Conservation (phyloP, 805 yeast genomes). For the Kodamaea leandrae region DNA sequence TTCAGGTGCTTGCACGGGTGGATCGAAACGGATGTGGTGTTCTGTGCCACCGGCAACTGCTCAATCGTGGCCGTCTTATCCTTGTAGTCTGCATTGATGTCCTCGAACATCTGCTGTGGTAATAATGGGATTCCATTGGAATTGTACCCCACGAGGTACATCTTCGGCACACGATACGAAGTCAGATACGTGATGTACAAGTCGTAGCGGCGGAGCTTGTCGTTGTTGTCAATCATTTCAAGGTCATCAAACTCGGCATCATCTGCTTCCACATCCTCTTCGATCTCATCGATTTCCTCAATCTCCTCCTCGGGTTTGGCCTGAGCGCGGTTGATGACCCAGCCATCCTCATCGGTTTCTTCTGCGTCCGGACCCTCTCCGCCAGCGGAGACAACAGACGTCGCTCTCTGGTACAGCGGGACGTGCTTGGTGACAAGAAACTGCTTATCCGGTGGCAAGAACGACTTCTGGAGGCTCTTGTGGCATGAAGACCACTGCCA, state of each 20-base stretch:
- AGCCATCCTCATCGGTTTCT: conserved; percentile 49
- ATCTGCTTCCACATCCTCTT: conserved; percentile 5
- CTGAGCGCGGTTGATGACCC: conserved; percentile 40
- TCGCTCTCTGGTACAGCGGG: conserved; percentile 77
- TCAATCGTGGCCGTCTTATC: conserved; percentile 97
- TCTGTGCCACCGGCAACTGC: conserved; percentile 76
- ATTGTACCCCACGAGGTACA: conserved; percentile 86
- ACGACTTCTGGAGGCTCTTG: conserved; percentile 48
- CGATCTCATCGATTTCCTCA: conserved; percentile 7
- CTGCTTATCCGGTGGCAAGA: conserved; percentile 85
- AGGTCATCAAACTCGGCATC: conserved; percentile 38
- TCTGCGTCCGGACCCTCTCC: conserved; percentile 33
- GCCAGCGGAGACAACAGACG: conserved; percentile 41
- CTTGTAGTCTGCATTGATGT: conserved; percentile 85
- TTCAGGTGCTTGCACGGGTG: conserved; percentile 96
- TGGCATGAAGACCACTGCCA: conserved; percentile 77
- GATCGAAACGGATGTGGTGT: conserved; percentile 79
- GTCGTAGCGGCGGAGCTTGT: conserved; percentile 70
- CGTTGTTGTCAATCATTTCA: conserved; percentile 28
- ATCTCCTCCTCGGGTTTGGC: conserved; percentile 4
- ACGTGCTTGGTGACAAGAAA: conserved; percentile 85
- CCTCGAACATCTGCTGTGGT: conserved; percentile 92
- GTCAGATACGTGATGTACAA: conserved; percentile 91
- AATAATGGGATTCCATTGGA: conserved; percentile 80
- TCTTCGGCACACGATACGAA: conserved; percentile 91